phyloP scores from a whole-genome alignment of 2,329 filamentous ascomycete species.

The Ascochyta viciae-villosae region DNA sequence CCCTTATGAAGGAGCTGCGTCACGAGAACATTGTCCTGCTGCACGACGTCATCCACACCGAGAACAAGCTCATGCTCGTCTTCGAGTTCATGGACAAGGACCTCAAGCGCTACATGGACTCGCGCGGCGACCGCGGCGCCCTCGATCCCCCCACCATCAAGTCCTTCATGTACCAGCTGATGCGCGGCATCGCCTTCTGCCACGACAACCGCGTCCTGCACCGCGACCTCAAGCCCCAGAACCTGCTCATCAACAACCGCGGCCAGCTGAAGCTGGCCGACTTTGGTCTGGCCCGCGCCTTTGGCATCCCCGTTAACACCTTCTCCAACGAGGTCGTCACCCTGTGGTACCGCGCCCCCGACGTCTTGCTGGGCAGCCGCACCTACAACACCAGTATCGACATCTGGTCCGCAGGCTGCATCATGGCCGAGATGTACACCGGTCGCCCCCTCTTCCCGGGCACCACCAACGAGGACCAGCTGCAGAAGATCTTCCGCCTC shows the following conservation, averaged over 20 bases:
- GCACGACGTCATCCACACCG: conserved; percentile 98
- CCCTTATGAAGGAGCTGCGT: conserved; percentile 98
- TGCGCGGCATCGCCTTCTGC: conserved; percentile 96
- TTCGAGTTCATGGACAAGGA: conserved; percentile 99
- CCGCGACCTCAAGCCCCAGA: conserved; percentile 94
- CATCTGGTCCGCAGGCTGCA: conserved; percentile 98
- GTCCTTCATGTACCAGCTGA: conserved; percentile 98
- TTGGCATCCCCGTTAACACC: conserved; percentile 96
- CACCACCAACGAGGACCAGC: conserved; percentile 97
- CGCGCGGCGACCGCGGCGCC: conserved; percentile 84
- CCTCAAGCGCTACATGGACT: conserved; percentile 98
- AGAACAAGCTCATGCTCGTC: conserved; percentile 99
- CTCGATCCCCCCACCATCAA: conserved; percentile 92
- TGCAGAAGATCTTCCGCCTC: conserved; percentile 94
- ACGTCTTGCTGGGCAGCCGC: conserved; percentile 89
- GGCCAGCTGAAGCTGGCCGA: conserved; percentile 91
- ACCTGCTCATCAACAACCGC: conserved; percentile 91
- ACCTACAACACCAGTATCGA: conserved; percentile 99
- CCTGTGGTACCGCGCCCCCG: conserved; percentile 95
- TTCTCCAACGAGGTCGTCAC: conserved; percentile 99
- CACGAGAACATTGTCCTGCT: conserved; percentile 98
- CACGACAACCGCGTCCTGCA: conserved; percentile 97
- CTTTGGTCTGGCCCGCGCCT: conserved; percentile 91
- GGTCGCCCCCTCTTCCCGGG: conserved; percentile 94
- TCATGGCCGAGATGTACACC: conserved; percentile 99